phyloP scores from a whole-genome alignment of 2,329 filamentous ascomycete genomes.

The Lomentospora prolificans region DNA sequence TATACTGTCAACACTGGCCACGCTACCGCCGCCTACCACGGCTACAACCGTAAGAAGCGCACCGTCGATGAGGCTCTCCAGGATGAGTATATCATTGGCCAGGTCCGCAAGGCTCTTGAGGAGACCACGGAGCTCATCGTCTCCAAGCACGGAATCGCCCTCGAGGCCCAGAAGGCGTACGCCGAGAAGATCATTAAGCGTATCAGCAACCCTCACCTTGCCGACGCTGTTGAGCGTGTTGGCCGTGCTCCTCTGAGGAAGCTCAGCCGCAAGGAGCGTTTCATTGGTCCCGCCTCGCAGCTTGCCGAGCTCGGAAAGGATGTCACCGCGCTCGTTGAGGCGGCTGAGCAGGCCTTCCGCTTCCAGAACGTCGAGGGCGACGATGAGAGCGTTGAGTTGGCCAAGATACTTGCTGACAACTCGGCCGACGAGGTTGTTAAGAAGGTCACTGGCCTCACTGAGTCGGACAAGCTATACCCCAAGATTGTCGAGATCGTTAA shows the following conservation, averaged over 20 bases:
- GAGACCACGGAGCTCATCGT: constrained; percentile 85
- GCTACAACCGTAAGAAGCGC: constrained; percentile 74
- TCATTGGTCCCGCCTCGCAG: constrained; percentile 84
- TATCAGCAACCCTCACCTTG: constrained; percentile 86
- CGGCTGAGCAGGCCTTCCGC: constrained; percentile 82
- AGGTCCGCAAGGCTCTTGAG: constrained; percentile 68
- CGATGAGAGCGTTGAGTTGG: constrained; percentile 78
- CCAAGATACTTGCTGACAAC: constrained; percentile 71
- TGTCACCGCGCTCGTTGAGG: constrained; percentile 65
- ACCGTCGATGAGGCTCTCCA: constrained; percentile 64
- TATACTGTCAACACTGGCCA: constrained; percentile 99
- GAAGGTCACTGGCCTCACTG: constrained; percentile 73
- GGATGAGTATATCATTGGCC: constrained; percentile 67
- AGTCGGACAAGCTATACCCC: constrained; percentile 66
- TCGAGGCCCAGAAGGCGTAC: constrained; percentile 71
- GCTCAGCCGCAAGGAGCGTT: constrained; percentile 88
- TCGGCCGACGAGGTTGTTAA: constrained; percentile 64
- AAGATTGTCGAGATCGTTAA: constrained; percentile 69
- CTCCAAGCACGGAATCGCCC: constrained; percentile 71
- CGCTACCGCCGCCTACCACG: constrained; percentile 92
- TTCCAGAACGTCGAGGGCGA: constrained; percentile 94
- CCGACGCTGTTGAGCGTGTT: constrained; percentile 90
- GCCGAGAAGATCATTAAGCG: constrained; percentile 85
- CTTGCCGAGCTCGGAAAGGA: constrained; percentile 72
- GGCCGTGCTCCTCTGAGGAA: constrained; percentile 91